Base-by-base conservation (phyloP, 305 asterid species). In the Fraxinus albicans region DNA sequence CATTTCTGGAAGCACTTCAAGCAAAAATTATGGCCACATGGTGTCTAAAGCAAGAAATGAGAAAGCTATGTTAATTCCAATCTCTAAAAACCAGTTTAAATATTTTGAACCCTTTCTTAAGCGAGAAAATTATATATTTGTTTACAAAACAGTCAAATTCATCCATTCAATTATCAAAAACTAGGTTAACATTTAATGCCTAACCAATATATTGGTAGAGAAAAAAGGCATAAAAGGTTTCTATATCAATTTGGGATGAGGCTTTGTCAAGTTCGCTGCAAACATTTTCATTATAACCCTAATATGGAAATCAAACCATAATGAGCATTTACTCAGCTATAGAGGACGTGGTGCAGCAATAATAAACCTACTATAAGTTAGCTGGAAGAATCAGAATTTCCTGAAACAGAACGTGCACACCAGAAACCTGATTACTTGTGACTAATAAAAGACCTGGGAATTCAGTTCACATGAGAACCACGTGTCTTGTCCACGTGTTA, bases 1-100 rank as follows among this genome's bases (percentile, higher is more conserved):
- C 91, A 92, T 81, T 81, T 95, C 40, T 92, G 90, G 74, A 94
- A 95, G 91, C 99, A 95, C 87, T 90, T 94, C 90, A 95, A 83
- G 88, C 99, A 95, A 81, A 95, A 95, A 82, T 95, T 95, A 90
- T 95, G 99, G 82, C 99, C 99, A 42, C 99, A 95, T 76, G 99
- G 99, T 0, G 98, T 94, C 99, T 95, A 91, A 76, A 88, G 87
- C 77, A 83, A 78, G 34, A 81, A 78, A 21, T 3, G 70, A 40
- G 67, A 36, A 65, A 23, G 81, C 27, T 25, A 82, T 21, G 65
- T 38, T 38, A 15, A 78, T 8, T 23, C 35, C n/a, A 38, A 6
- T 36, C 53, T 53, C n/a, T 42, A 34, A 63, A 73, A 78, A 35
- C 78, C 31, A 63, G 83, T 31, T 23, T 27, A 63, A 53, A 78